These are phyloP conservation scores for Arabidopsis arenosa DNA, from an alignment of 345 rosid species.

Conservation along the genomic window DNA sequence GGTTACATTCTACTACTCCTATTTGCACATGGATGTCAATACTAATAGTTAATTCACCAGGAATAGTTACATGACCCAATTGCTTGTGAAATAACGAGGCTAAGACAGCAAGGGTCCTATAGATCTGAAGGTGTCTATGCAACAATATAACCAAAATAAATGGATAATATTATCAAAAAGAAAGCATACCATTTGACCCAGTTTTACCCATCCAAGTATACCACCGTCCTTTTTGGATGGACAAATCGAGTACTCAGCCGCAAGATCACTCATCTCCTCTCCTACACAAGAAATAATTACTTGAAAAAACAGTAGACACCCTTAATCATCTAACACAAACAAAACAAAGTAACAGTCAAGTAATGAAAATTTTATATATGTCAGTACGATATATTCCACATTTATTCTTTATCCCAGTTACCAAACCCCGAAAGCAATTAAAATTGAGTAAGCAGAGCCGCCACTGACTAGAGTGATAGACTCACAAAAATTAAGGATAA, in stretches of 20 bases:
- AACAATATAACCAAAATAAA: conserved; percentile 21
- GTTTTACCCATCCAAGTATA: conserved; percentile 90
- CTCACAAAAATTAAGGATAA: not conserved
- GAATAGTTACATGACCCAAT: conserved; percentile 15
- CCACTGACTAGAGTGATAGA: not conserved
- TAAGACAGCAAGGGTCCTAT: not conserved
- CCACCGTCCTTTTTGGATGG: conserved; percentile 89
- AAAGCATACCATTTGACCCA: conserved; percentile 82
- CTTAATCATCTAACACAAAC: conserved; percentile 16
- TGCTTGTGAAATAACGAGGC: conserved; percentile 12
- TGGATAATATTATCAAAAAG: not conserved
- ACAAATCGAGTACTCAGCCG: conserved; percentile 78
- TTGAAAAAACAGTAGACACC: conserved; percentile 14
- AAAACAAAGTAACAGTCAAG: not conserved
- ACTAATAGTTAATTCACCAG: conserved; percentile 6
- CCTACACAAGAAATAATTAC: conserved; percentile 55
- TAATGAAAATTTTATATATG: not conserved
- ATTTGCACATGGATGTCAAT: conserved; percentile 2
- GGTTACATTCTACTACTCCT: conserved; percentile 16
- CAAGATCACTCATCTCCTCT: conserved; percentile 92
- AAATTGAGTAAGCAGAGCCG: not conserved
- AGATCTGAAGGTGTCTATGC: conserved; percentile 16
- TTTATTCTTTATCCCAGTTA: not conserved
- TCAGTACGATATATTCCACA: conserved; percentile 9
- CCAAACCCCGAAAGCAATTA: conserved; percentile 14